Evolutionary conservation across 768 basidiomycete genomes (phyloP).

Genomic region (Strobilomyces echinocephalus): DNA sequence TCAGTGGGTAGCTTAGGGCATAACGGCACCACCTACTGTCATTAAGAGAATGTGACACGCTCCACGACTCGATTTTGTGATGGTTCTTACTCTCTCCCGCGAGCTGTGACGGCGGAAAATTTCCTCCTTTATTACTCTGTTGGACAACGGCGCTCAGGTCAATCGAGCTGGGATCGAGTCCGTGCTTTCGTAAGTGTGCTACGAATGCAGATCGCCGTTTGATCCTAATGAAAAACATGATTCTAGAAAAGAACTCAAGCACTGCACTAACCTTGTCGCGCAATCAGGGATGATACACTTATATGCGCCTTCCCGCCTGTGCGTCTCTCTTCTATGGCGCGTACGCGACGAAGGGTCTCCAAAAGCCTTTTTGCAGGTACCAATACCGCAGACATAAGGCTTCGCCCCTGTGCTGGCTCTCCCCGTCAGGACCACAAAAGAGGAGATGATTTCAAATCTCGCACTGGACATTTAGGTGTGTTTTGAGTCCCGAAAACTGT

Average conservation of each 20-base stretch:
- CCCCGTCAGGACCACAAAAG: conserved; percentile 7
- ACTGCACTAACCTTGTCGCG: conserved; percentile 38
- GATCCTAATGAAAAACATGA: conserved; percentile 39
- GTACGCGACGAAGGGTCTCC: conserved; percentile 67
- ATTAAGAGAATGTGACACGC: conserved; percentile 1
- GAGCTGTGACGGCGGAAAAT: conserved; percentile 14
- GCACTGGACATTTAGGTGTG: conserved; percentile 65
- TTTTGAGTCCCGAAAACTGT: conserved; percentile 57
- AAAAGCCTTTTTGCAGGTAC: conserved; percentile 47
- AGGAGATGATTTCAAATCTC: conserved; percentile 20
- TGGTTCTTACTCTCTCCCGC: not conserved
- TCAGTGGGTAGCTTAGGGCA: not conserved
- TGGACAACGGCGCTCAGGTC: conserved; percentile 24
- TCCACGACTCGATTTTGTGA: conserved; percentile 3
- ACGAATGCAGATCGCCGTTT: conserved; percentile 59
- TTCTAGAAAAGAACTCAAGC: not conserved
- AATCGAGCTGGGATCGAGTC: conserved; percentile 22
- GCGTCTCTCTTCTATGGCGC: conserved; percentile 61
- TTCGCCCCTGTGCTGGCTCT: conserved; percentile 43
- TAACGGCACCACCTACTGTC: conserved; percentile 14
- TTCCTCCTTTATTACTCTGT: not conserved
- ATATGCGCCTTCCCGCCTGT: conserved; percentile 39
- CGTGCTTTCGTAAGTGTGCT: conserved; percentile 51
- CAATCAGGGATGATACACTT: conserved; percentile 45
- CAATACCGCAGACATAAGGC: conserved; percentile 48